phyloP scores from a whole-genome alignment of 2,329 filamentous ascomycete species.

The Paradendryphiella salina region DNA sequence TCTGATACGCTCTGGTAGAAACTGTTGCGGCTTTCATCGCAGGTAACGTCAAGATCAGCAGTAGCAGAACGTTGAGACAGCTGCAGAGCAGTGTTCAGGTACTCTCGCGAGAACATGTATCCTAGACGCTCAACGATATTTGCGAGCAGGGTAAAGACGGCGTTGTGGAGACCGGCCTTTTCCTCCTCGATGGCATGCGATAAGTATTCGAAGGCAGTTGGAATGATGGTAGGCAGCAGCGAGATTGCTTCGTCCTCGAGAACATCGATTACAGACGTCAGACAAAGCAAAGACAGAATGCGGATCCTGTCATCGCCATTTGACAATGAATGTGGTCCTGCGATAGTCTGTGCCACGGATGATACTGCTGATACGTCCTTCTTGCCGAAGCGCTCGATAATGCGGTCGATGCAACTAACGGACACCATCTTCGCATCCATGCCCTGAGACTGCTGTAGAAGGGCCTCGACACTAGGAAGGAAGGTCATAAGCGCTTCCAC shows the following conservation, averaged over 20 bases:
- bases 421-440: constrained; percentile 80
- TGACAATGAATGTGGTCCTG: constrained; percentile 74
- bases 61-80: constrained; percentile 74
- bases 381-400: constrained; percentile 93
- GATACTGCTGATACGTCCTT: constrained; percentile 79
- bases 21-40: constrained; percentile 66
- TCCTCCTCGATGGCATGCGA: constrained; percentile 62
- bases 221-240: constrained; percentile 74
- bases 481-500: constrained; percentile 75
- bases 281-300: constrained; percentile 82
- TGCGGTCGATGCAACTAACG: constrained; percentile 87
- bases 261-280: constrained; percentile 87
- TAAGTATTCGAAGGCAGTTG: constrained; percentile 72
- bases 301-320: constrained; percentile 72
- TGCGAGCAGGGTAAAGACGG: constrained; percentile 77
- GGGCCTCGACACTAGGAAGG: constrained; percentile 74
- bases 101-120: constrained; percentile 80
- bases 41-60: constrained; percentile 62
- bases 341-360: constrained; percentile 74
- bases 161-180: constrained; percentile 71
- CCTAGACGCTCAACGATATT: constrained; percentile 81
- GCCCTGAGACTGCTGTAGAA: constrained; percentile 73
- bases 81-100: constrained; percentile 71
- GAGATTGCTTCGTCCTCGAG: constrained; percentile 84
- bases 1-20: constrained; percentile 76